A percentile compares a stretch with the other conserved stretches of the same genome.
These are phyloP conservation scores for Stenocarpella maydis DNA, from an alignment of 2,329 filamentous ascomycete genomes.

Conservation along the genomic window DNA sequence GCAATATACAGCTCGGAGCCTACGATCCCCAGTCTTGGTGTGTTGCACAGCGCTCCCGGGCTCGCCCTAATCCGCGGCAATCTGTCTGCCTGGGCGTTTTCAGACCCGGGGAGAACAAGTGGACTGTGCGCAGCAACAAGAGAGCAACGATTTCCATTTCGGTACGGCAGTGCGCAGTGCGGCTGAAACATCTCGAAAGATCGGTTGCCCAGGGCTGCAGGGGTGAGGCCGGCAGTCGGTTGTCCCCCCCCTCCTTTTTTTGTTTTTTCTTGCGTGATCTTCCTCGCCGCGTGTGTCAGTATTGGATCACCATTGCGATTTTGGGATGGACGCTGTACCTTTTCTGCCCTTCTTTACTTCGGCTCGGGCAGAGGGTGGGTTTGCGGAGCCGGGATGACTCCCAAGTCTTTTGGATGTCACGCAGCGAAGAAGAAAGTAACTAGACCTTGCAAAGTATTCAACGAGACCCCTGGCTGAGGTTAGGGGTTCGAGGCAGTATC, in stretches of 20 bases:
- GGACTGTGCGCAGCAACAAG: slow-evolving; percentile 1
- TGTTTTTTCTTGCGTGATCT: no score
- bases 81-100: neutral
- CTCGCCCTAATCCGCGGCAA: neutral
- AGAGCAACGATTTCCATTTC: slow-evolving; percentile 3
- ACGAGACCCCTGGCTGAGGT: neutral
- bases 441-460: neutral
- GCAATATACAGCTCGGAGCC: slow-evolving; percentile 11
- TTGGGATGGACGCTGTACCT: neutral
- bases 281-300: slow-evolving; percentile 7
- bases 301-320: neutral
- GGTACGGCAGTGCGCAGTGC: slow-evolving; percentile 18
- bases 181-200: slow-evolving; percentile 1
- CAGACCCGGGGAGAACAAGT: neutral
- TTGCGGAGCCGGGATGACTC: neutral
- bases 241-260: no score
- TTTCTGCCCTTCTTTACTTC: neutral
- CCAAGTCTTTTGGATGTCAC: slow-evolving; percentile 2
- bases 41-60: neutral
- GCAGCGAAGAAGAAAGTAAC: neutral
- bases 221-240: slow-evolving; percentile 13
- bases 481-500: neutral
- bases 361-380: neutral
- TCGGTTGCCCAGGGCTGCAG: neutral
- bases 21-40: neutral